phyloP scores from a whole-genome alignment of 306 rosid genomes.

The Dryas octopetala region DNA sequence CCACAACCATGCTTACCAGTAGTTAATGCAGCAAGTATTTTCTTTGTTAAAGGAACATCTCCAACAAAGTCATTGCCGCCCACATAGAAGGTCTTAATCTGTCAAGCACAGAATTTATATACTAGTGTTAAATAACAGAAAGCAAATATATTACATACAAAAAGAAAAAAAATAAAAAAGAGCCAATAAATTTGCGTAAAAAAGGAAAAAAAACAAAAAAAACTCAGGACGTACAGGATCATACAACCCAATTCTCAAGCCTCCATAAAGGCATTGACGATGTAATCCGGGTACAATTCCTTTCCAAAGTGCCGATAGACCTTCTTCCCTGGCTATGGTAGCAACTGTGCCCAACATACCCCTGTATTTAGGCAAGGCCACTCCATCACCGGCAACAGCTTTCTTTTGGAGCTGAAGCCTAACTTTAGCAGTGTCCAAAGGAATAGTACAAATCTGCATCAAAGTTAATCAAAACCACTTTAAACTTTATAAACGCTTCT shows the following conservation, averaged over 20 bases:
- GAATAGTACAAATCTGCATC: slow-evolving; percentile 77
- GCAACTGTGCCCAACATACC: slow-evolving; percentile 91
- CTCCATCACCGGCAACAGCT: slow-evolving; percentile 55
- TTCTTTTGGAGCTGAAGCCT: slow-evolving; percentile 95
- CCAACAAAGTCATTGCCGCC: slow-evolving; percentile 88
- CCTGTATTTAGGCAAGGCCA: slow-evolving; percentile 73
- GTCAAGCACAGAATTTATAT: slow-evolving; percentile 30
- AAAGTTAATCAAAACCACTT: slow-evolving; percentile 19
- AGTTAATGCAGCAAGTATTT: slow-evolving; percentile 88
- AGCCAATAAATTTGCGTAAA: background rate
- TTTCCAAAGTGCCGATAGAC: slow-evolving; percentile 84
- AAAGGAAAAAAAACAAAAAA: background rate
- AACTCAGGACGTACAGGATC: slow-evolving; percentile 70
- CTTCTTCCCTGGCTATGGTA: slow-evolving; percentile 97
- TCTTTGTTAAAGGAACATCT: slow-evolving; percentile 86
- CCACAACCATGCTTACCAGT: slow-evolving; percentile 60
- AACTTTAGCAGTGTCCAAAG: slow-evolving; percentile 97
- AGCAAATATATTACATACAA: slow-evolving; percentile 11
- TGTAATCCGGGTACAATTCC: slow-evolving; percentile 94
- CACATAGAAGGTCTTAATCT: slow-evolving; percentile 80
- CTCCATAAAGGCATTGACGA: slow-evolving; percentile 88
- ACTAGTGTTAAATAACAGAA: slow-evolving; percentile 24
- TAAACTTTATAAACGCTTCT: slow-evolving; percentile 2
- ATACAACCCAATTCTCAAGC: slow-evolving; percentile 86
- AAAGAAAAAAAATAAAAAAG: background rate